These are phyloP conservation scores for Simplicillium sp. DNA, from an alignment of 2,329 filamentous ascomycete genomes.

Conservation along the genomic window DNA sequence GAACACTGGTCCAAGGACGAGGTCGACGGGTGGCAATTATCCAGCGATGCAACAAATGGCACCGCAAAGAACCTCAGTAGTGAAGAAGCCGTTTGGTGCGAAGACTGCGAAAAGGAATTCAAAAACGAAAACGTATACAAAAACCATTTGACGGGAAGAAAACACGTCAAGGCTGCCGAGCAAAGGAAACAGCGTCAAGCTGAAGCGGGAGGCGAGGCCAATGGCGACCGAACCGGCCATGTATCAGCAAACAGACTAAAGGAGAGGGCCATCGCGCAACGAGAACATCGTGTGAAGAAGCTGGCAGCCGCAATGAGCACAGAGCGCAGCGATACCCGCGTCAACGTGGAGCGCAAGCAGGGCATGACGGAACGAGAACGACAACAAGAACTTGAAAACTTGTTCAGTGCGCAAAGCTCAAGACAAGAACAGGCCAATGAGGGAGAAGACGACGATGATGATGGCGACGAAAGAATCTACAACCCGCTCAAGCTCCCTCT, in stretches of 20 bases:
- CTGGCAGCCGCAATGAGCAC: slow-evolving; percentile 76
- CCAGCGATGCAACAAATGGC: slow-evolving; percentile 29
- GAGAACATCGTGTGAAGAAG: slow-evolving; percentile 74
- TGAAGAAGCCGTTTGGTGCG: slow-evolving; percentile 72
- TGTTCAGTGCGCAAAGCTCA: slow-evolving; percentile 44
- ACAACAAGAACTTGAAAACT: slow-evolving; percentile 82
- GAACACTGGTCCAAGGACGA: slow-evolving; percentile 72
- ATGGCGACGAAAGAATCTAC: slow-evolving; percentile 83
- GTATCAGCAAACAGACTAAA: slow-evolving; percentile 54
- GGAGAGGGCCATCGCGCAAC: slow-evolving; percentile 81
- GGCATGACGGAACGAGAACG: slow-evolving; percentile 97
- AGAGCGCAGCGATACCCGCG: slow-evolving; percentile 78
- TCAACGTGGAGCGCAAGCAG: slow-evolving; percentile 92
- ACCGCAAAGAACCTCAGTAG: slow-evolving; percentile 17
- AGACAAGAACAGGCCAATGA: slow-evolving; percentile 32
- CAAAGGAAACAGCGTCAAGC: slow-evolving; percentile 42
- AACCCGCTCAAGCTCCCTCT: slow-evolving; percentile 93
- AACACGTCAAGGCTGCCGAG: slow-evolving; percentile 79
- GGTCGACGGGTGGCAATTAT: slow-evolving; percentile 67
- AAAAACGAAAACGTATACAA: slow-evolving; percentile 94
- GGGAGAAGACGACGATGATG: slow-evolving; percentile 60
- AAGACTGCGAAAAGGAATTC: slow-evolving; percentile 89
- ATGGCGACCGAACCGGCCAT: slow-evolving; percentile 14
- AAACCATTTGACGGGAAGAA: slow-evolving; percentile 79
- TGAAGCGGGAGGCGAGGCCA: slow-evolving; percentile 21